Percentiles rank a stretch among this genome's conserved stretches.
Evolutionary conservation across 257 asterid genomes (phyloP).

Genomic region (Penstemon davidsonii): DNA sequence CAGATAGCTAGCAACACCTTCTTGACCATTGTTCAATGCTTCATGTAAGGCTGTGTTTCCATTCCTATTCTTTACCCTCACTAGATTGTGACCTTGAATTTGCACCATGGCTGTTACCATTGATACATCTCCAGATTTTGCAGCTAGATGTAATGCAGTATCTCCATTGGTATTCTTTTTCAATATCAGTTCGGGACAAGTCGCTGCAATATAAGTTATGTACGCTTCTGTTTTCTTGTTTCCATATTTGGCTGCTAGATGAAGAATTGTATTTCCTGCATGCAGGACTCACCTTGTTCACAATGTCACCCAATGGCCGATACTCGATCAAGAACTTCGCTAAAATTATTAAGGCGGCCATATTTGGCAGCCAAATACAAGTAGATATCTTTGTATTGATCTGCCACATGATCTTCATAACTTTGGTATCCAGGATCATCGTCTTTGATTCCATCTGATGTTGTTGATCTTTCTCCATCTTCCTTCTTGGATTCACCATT

Average conservation of each 20-base stretch:
- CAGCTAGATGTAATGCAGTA: conserved; percentile 43
- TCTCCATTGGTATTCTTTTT: conserved; percentile 36
- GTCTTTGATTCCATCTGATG: neutral
- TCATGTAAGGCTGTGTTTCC: conserved; percentile 40
- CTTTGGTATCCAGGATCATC: neutral
- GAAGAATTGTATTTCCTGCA: conserved; percentile 25
- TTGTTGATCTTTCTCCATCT: neutral
- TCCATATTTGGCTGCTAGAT: conserved; percentile 29
- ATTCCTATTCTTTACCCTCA: conserved; percentile 15
- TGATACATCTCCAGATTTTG: conserved; percentile 35
- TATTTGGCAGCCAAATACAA: conserved; percentile 27
- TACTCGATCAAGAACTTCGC: neutral
- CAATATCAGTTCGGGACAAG: conserved; percentile 11
- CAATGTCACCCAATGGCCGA: neutral
- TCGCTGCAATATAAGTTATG: neutral
- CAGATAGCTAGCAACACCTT: conserved; percentile 22
- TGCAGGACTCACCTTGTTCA: conserved; percentile 23
- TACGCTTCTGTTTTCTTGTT: neutral
- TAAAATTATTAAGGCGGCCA: conserved; percentile 13
- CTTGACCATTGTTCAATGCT: conserved; percentile 16
- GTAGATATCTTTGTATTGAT: conserved; percentile 12
- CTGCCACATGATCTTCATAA: neutral
- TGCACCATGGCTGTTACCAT: conserved; percentile 17
- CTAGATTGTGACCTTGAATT: conserved; percentile 1
- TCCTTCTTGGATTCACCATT: neutral